Evolutionary conservation across 2,329 filamentous ascomycete species (phyloP).

Genomic region (Claviceps humidiphila): DNA sequence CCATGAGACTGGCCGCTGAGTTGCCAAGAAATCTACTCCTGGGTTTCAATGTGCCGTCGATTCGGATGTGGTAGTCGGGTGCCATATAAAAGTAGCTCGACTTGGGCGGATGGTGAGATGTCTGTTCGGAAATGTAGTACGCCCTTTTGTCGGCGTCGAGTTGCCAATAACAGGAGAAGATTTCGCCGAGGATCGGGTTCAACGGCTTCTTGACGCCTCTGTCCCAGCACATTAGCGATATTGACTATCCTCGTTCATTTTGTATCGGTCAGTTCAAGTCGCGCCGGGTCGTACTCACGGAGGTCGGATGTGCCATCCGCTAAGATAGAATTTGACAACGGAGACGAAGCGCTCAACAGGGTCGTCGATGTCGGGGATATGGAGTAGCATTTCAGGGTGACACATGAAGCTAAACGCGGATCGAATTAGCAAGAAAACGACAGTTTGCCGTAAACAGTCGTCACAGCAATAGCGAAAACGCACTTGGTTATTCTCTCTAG

Average conservation of each 20-base stretch:
- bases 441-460: neutral
- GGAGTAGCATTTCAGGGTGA: conserved; percentile 87
- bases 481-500: conserved; percentile 97
- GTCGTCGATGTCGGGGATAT: conserved; percentile 78
- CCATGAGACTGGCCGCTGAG: conserved; percentile 96
- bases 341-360: conserved; percentile 81
- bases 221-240: conserved; percentile 5
- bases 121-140: conserved; percentile 96
- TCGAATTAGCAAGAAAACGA: neutral
- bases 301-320: conserved; percentile 97
- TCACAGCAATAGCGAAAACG: conserved; percentile 17
- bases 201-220: conserved; percentile 97
- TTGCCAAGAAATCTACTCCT: conserved; percentile 92
- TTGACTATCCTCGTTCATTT: neutral
- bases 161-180: conserved; percentile 93
- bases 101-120: conserved; percentile 94
- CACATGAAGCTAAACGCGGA: conserved; percentile 78
- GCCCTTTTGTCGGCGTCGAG: conserved; percentile 70
- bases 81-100: conserved; percentile 99
- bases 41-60: conserved; percentile 90
- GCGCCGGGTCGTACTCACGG: conserved; percentile 46
- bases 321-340: conserved; percentile 95
- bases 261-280: neutral
- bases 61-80: conserved; percentile 82
- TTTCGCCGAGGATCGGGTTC: conserved; percentile 91